Conservation (phyloP, 2,329 filamentous ascomycete species). For the Venturia effusa region DNA sequence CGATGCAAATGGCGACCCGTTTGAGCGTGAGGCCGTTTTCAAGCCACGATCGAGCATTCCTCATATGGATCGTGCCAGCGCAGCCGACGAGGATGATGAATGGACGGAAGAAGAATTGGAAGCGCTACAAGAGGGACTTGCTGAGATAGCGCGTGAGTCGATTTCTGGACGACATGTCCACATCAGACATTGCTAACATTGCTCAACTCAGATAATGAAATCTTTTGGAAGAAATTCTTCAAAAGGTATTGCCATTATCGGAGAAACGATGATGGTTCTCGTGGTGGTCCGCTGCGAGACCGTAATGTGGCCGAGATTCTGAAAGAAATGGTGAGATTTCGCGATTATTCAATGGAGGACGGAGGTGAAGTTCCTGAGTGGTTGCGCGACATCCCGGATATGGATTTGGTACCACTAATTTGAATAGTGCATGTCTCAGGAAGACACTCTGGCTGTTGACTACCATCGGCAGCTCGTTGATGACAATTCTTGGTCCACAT, state of each 20-base stretch:
- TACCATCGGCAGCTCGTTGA: neutral
- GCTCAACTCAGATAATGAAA: neutral
- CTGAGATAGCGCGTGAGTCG: neutral
- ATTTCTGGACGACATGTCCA: neutral
- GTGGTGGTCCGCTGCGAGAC: neutral
- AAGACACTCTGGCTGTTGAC: neutral
- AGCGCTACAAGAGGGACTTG: neutral
- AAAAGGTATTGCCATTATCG: neutral
- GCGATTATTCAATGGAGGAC: neutral
- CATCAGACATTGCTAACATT: neutral
- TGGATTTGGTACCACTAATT: conserved; percentile 1
- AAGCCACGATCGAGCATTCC: neutral
- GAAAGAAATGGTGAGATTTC: neutral
- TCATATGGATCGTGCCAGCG: neutral
- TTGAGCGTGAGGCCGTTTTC: conserved; percentile 7
- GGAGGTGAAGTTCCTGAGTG: neutral
- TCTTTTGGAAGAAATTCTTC: neutral
- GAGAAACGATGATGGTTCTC: neutral
- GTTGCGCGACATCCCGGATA: neutral
- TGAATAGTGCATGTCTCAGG: neutral
- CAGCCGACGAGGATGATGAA: neutral
- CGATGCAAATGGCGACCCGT: conserved; percentile 8
- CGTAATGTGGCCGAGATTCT: conserved; percentile 1
- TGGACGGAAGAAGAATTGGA: neutral
- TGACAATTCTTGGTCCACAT: neutral